Evolutionary conservation across 1,139 yeast genomes (phyloP).

Genomic region (Entelexis paramagnoliae): DNA sequence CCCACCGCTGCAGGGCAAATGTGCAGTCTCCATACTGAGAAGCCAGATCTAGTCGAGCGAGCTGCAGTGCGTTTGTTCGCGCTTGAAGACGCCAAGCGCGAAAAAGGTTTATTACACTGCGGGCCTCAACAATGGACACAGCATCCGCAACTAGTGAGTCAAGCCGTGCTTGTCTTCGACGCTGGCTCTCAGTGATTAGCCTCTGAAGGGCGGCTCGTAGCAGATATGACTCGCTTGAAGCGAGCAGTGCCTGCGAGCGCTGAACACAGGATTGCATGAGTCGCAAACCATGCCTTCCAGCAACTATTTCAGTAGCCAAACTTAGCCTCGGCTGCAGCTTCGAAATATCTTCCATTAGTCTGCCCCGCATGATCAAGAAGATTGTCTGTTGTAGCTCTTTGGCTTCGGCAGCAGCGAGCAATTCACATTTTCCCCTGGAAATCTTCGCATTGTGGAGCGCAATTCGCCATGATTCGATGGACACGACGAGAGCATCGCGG

Average conservation of each 20-base stretch:
- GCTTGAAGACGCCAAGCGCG: neutral
- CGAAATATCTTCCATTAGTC: neutral
- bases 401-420: neutral
- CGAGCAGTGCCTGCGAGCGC: neutral
- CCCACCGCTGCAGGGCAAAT: neutral
- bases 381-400: neutral
- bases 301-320: neutral
- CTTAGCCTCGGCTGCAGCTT: neutral
- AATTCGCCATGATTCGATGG: neutral
- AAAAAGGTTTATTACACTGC: neutral
- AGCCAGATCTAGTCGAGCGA: neutral
- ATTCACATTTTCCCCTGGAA: neutral
- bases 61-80: neutral
- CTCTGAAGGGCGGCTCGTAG: neutral
- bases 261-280: neutral
- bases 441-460: neutral
- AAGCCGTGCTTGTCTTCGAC: neutral
- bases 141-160: neutral
- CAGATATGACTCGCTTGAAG: neutral
- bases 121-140: neutral
- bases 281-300: neutral
- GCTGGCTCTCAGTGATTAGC: neutral
- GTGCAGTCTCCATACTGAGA: neutral
- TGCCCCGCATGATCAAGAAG: neutral
- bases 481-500: neutral